Evolutionary conservation across 805 yeast species (phyloP).

Genomic region (Candida pseudoglaebosa): DNA sequence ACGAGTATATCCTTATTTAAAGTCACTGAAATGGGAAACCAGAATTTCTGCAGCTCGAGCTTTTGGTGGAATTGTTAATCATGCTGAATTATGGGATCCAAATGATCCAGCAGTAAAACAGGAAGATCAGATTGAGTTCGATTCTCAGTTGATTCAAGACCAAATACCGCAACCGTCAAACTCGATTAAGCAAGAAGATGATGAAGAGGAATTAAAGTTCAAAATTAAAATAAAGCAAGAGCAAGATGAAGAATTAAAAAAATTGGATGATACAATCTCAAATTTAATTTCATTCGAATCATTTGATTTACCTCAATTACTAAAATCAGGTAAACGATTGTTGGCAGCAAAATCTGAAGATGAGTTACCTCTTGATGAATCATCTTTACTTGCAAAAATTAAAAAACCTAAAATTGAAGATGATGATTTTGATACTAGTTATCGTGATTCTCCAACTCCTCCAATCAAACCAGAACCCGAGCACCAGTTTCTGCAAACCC

Average conservation of each 20-base stretch:
- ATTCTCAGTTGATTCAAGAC: too few species aligned
- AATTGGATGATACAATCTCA: conserved; percentile 36
- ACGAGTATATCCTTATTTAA: conserved; percentile 85
- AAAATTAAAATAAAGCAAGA: conserved; percentile 29
- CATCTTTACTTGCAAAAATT: conserved; percentile 39
- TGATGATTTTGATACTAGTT: conserved; percentile 8
- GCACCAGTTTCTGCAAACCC: conserved; percentile 13
- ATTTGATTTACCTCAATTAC: conserved; percentile 47
- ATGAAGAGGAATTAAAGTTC: conserved; percentile 12
- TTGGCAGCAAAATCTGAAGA: conserved; percentile 58
- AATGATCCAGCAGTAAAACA: conserved; percentile 37
- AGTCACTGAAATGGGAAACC: conserved; percentile 90
- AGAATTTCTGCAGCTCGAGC: conserved; percentile 93
- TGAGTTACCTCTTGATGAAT: conserved; percentile 18
- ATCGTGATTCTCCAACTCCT: conserved; percentile 4
- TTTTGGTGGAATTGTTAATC: conserved; percentile 84
- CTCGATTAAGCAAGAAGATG: conserved; percentile 16
- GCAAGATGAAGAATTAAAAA: conserved; percentile 40
- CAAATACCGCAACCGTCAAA: conserved; percentile 6
- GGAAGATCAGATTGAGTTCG: too few species aligned
- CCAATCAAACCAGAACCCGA: conserved; percentile 9
- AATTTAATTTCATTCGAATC: conserved; percentile 45
- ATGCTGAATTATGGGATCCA: conserved; percentile 84
- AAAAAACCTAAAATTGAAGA: conserved; percentile 33
- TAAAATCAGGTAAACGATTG: conserved; percentile 50